Percentiles rank a stretch among this genome's conserved stretches.
phyloP scores from a whole-genome alignment of 495 filamentous ascomycete species.

The Trichoderma orchidacearum region DNA sequence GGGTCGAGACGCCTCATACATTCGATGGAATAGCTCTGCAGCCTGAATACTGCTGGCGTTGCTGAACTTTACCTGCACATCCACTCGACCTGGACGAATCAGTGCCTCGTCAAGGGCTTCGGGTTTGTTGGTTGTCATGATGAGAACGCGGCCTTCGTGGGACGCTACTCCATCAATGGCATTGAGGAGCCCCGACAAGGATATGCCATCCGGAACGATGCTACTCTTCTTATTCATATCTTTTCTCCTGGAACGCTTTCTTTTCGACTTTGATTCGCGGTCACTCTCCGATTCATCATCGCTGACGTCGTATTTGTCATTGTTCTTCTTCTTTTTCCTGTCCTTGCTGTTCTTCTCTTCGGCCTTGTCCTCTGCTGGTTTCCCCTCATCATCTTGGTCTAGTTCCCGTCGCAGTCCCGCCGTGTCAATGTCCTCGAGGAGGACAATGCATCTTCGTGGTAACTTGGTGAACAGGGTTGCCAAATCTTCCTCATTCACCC shows the following conservation, averaged over 20 bases:
- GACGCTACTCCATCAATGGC: constrained; percentile 72
- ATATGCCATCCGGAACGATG: constrained; percentile 26
- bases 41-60: constrained; percentile 51
- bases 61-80: constrained; percentile 57
- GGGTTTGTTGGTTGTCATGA: constrained; percentile 77
- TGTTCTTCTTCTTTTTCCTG: background rate
- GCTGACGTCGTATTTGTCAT: background rate
- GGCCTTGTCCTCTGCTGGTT: background rate
- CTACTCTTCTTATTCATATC: constrained; percentile 14
- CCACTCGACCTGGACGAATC: constrained; percentile 62
- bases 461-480: constrained; percentile 50
- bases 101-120: constrained; percentile 64
- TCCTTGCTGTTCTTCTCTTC: background rate
- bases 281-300: background rate
- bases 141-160: constrained; percentile 65
- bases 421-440: constrained; percentile 62
- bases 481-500: constrained; percentile 57
- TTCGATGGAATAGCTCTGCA: constrained; percentile 53
- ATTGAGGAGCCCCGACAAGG: constrained; percentile 70
- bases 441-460: constrained; percentile 49
- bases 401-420: constrained; percentile 42
- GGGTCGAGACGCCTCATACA: constrained; percentile 41
- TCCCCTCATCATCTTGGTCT: constrained; percentile 7
- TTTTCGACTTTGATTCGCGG: background rate
- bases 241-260: constrained; percentile 16